phyloP scores from a whole-genome alignment of 2,329 filamentous ascomycete genomes.

The Harringtonia aguacate region DNA sequence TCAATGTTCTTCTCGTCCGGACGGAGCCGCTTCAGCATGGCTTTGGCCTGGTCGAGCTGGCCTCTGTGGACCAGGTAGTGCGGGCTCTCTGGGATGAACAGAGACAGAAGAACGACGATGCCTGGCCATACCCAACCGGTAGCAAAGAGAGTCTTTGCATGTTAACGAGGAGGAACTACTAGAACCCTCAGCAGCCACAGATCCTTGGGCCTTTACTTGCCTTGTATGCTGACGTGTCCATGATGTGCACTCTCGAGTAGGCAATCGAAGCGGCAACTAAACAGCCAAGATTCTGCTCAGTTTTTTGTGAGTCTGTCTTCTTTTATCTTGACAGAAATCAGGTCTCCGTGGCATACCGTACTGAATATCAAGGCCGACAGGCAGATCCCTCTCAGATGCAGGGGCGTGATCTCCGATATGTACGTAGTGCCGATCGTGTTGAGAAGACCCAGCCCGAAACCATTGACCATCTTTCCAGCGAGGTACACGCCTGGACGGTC shows the following conservation, averaged over 20 bases:
- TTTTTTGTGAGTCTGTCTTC: not conserved
- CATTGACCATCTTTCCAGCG: conserved; percentile 3
- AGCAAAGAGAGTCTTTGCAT: not conserved
- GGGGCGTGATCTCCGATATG: conserved; percentile 2
- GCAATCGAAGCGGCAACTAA: not conserved
- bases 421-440: not conserved
- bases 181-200: too few species aligned
- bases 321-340: too few species aligned
- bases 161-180: too few species aligned
- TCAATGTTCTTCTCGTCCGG: too few species aligned
- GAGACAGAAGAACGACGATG: too few species aligned
- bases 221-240: not conserved
- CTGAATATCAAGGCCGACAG: not conserved
- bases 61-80: too few species aligned
- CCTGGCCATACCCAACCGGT: too few species aligned
- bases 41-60: too few species aligned
- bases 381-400: not conserved
- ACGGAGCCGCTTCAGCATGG: not conserved
- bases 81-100: too few species aligned
- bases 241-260: not conserved
- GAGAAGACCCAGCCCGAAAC: not conserved
- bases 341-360: too few species aligned
- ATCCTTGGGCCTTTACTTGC: too few species aligned
- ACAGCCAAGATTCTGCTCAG: not conserved
- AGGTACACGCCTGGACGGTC: not conserved